Percentiles rank a stretch among this genome's conserved stretches.
Evolutionary conservation across 768 basidiomycete genomes (phyloP).

Genomic region (Tylopilus vinaceipallidus): DNA sequence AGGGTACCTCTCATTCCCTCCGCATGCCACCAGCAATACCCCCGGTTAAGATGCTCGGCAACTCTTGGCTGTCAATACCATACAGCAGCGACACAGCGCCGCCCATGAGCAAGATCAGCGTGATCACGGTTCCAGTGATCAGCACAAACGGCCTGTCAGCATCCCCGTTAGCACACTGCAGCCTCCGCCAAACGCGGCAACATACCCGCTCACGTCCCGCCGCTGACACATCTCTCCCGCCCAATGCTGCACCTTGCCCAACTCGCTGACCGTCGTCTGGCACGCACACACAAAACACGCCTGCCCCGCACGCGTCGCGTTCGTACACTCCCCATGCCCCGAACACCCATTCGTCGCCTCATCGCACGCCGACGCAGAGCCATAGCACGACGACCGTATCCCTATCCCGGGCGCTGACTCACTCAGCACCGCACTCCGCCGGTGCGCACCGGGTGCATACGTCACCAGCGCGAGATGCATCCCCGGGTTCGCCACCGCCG

Average conservation of each 20-base stretch:
- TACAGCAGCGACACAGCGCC: constrained; percentile 68
- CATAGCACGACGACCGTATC: constrained; percentile 63
- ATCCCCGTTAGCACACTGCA: neutral
- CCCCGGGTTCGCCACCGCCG: constrained; percentile 38
- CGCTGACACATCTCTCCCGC: constrained; percentile 75
- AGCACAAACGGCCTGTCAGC: constrained; percentile 66
- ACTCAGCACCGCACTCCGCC: no score
- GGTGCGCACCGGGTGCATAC: constrained; percentile 42
- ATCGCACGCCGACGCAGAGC: constrained; percentile 50
- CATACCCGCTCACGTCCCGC: constrained; percentile 79
- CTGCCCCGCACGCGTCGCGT: constrained; percentile 56
- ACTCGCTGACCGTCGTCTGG: constrained; percentile 45
- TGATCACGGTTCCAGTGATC: constrained; percentile 64
- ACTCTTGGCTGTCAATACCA: constrained; percentile 53
- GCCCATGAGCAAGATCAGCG: constrained; percentile 60
- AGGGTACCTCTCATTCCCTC: constrained; percentile 52
- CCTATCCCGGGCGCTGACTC: constrained; percentile 59
- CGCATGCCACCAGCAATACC: constrained; percentile 49
- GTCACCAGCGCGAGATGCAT: constrained; percentile 56
- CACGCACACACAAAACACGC: constrained; percentile 51
- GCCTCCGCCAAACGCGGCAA: constrained; percentile 12
- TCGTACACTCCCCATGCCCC: constrained; percentile 64
- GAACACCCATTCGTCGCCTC: constrained; percentile 68
- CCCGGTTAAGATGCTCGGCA: constrained; percentile 75
- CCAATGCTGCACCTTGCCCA: constrained; percentile 64